Conservation (phyloP, 2,329 filamentous ascomycete genomes). For the Sphaceloma murrayae region DNA sequence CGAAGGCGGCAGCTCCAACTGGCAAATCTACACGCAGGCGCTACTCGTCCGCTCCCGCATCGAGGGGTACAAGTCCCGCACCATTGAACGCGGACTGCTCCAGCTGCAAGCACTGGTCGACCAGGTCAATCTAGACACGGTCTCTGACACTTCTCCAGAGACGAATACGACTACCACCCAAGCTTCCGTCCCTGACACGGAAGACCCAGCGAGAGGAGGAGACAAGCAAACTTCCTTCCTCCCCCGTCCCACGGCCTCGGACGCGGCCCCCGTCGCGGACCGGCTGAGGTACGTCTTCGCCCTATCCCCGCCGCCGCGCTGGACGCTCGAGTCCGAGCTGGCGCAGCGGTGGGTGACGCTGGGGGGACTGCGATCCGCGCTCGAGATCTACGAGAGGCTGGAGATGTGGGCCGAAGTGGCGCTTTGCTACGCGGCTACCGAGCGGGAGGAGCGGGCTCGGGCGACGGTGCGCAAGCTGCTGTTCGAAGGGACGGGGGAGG, state of each 20-base stretch:
- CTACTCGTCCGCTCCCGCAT: constrained; percentile 82
- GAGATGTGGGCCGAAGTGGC: constrained; percentile 93
- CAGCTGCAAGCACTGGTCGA: constrained; percentile 94
- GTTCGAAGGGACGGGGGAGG: constrained; percentile 53
- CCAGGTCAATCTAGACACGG: constrained; percentile 83
- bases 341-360: constrained; percentile 86
- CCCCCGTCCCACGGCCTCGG: constrained; percentile 61
- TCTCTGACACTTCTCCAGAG: constrained; percentile 29
- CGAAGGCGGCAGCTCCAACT: constrained; percentile 82
- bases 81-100: constrained; percentile 77
- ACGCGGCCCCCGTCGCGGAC: constrained; percentile 67
- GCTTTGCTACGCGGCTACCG: constrained; percentile 69
- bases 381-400: constrained; percentile 91
- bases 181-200: no score
- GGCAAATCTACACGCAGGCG: constrained; percentile 95
- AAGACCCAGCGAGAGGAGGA: constrained; percentile 22
- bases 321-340: constrained; percentile 90
- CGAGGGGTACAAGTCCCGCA: constrained; percentile 77
- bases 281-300: constrained; percentile 77
- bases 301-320: constrained; percentile 73
- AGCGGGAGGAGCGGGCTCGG: constrained; percentile 74
- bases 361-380: constrained; percentile 76
- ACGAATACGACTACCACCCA: no score
- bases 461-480: constrained; percentile 68
- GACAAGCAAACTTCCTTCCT: constrained; percentile 64